Evolutionary conservation across 768 basidiomycete genomes (phyloP).

Genomic region (Peribolospora baueri): DNA sequence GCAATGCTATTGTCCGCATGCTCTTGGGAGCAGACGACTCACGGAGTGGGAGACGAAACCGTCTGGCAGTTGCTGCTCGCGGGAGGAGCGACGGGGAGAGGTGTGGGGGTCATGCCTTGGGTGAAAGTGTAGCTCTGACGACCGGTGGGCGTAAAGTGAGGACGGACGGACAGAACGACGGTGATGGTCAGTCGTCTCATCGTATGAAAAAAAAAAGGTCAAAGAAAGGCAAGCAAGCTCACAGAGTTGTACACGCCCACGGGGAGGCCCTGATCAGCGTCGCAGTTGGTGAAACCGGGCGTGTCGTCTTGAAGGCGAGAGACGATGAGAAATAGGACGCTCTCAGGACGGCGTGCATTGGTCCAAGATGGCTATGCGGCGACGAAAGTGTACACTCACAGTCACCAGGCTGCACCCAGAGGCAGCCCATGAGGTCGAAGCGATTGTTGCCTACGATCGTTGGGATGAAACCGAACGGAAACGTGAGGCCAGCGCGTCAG

Average conservation of each 20-base stretch:
- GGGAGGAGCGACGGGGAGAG: background rate
- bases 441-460: background rate
- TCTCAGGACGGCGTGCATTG: background rate
- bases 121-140: background rate
- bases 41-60: background rate
- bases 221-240: too few relatives aligned
- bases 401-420: background rate
- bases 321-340: background rate
- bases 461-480: too few relatives aligned
- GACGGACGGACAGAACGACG: too few relatives aligned
- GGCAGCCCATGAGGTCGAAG: background rate
- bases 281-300: background rate
- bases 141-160: too few relatives aligned
- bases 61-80: background rate
- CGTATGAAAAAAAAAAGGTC: too few relatives aligned
- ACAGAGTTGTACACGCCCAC: background rate
- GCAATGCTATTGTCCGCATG: too few relatives aligned
- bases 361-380: background rate
- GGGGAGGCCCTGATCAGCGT: background rate
- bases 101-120: background rate
- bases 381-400: background rate
- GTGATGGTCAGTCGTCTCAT: too few relatives aligned
- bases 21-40: too few relatives aligned
- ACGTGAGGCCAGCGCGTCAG: background rate
- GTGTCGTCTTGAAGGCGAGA: background rate